Evolutionary conservation across 768 basidiomycete species (phyloP), one percentile per base, ranked within the genome.

Genomic region (Auricularia auricula-judae): DNA sequence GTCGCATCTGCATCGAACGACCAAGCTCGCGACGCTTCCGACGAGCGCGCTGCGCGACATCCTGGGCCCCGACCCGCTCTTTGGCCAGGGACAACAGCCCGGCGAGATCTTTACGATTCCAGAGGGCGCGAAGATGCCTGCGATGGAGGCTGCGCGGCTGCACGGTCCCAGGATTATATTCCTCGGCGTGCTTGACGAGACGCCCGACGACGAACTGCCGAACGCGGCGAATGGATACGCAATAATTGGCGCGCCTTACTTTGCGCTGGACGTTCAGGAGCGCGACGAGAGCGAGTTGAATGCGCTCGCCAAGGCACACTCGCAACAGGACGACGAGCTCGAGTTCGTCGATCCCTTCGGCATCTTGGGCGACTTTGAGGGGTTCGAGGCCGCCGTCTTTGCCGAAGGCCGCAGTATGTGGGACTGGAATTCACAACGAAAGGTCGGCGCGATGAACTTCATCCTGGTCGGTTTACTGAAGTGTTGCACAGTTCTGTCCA

Each of bases 361-460:
- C 2, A 78, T 86, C 51, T 81, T 84, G 74, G 76, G 77, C 2
- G 75, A 72, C 16, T 76, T 95, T 69, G 84, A 85, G 69, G 70
- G 69, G 2, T 86, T 89, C 70, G 83, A 84, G 36, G 91, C 88
- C 1, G 86, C 76, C 10, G 67, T 81, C 2, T 77, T 76, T 16
- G 76, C 77, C 18, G 60, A 61, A n/a, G 60, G 36, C 4, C 29
- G 91, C 64, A 88, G 86, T 53, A 78, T 98, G 83, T 79, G 89
- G 2, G 96, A 98, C 72, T 99, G 96, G 96, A 98, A 97, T 73
- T 80, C 78, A 61, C 79, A 93, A 63, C 95, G 95, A 75, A 91
- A 86, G 79, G 93, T 85, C 69, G 36, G 77, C 69, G 39, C 18
- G 14, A 34, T 34, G 5, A 23, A 5, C 47, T 62, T 61, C 36